Percentiles rank a stretch among this genome's conserved stretches.
These are phyloP conservation scores for Trichoderma oligosporum DNA, from an alignment of 2,329 filamentous ascomycete species.

Conservation along the genomic window DNA sequence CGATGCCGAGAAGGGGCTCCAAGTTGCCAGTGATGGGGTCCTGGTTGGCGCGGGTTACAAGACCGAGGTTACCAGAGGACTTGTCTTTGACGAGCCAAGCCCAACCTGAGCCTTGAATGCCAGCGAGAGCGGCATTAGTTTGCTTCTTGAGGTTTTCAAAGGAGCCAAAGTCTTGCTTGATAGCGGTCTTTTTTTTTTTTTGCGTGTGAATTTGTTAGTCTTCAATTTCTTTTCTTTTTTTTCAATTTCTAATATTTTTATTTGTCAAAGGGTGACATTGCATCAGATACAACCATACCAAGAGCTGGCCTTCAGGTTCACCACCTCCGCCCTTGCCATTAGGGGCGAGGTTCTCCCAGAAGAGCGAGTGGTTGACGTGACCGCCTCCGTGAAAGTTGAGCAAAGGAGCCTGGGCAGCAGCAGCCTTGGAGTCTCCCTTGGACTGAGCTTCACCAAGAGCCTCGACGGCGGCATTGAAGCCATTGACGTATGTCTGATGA, in stretches of 20 bases:
- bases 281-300: conserved; percentile 39
- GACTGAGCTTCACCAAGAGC: conserved; percentile 63
- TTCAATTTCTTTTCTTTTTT: no score
- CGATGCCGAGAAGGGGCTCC: conserved; percentile 78
- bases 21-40: conserved; percentile 83
- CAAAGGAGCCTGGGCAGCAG: conserved; percentile 48
- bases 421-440: conserved; percentile 55
- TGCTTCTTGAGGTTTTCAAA: conserved; percentile 61
- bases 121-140: conserved; percentile 65
- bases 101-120: conserved; percentile 85
- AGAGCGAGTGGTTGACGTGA: conserved; percentile 81
- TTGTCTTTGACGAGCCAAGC: conserved; percentile 80
- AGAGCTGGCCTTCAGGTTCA: conserved; percentile 58
- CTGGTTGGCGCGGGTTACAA: conserved; percentile 78
- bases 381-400: conserved; percentile 82
- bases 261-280: no score
- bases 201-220: not conserved
- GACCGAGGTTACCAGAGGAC: conserved; percentile 55
- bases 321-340: conserved; percentile 60
- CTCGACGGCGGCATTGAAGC: conserved; percentile 76
- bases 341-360: conserved; percentile 79
- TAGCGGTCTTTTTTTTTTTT: conserved; percentile 43
- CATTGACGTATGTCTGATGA: conserved; percentile 90
- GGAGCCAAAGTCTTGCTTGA: conserved; percentile 64
- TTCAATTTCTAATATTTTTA: no score